Evolutionary conservation across 768 basidiomycete species (phyloP).

Genomic region (Agaricus bisporus): DNA sequence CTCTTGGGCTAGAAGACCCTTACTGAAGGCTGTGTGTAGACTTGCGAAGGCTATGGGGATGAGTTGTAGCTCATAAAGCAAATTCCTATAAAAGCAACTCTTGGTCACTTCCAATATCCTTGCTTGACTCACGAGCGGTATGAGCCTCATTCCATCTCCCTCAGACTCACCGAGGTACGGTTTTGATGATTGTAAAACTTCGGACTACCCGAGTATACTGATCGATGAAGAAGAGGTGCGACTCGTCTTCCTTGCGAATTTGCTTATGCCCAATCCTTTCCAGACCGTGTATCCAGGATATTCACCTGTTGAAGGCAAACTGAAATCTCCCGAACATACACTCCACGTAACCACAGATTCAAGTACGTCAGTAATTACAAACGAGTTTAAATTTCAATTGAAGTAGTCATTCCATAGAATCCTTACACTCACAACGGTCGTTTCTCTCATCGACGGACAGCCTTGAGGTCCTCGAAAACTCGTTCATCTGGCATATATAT

Average conservation of each 20-base stretch:
- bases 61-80: neutral
- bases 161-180: no score
- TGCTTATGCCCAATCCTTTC: neutral
- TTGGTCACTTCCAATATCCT: neutral
- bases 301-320: neutral
- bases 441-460: slow-evolving; percentile 21
- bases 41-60: neutral
- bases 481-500: slow-evolving; percentile 36
- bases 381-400: neutral
- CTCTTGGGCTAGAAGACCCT: neutral
- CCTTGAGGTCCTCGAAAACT: slow-evolving; percentile 27
- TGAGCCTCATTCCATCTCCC: no score
- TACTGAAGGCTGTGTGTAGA: neutral
- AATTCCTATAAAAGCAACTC: neutral
- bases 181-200: neutral
- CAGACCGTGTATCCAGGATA: neutral
- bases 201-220: no score
- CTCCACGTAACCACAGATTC: neutral
- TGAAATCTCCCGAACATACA: neutral
- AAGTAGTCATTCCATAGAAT: no score
- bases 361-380: neutral
- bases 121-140: neutral
- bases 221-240: neutral
- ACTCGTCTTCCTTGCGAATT: neutral
- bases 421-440: neutral